These are phyloP conservation scores for Pestalotiopsis sp. DNA, from an alignment of 2,329 filamentous ascomycete species.

Conservation along the genomic window DNA sequence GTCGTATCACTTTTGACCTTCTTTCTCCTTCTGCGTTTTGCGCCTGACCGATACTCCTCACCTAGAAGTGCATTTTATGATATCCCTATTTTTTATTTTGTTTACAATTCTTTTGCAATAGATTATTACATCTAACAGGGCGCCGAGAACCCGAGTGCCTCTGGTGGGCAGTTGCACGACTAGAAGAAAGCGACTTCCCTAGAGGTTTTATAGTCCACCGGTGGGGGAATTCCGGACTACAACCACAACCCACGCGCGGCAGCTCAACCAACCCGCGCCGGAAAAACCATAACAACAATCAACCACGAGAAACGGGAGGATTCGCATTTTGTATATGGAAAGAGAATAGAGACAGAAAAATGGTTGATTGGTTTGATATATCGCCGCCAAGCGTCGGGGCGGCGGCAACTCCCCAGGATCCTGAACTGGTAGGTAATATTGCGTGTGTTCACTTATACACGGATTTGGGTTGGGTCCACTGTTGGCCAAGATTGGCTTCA, in stretches of 20 bases:
- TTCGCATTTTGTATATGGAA: not conserved
- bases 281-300: not conserved
- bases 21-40: not conserved
- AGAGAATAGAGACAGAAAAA: not conserved
- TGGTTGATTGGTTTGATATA: conserved; percentile 2
- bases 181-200: not conserved
- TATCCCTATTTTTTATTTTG: not conserved
- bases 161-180: not conserved
- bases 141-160: not conserved
- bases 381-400: not conserved
- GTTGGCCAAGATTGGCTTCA: not conserved
- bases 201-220: not conserved
- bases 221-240: conserved; percentile 7
- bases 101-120: not conserved
- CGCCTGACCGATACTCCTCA: not conserved
- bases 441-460: not conserved
- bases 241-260: not conserved
- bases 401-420: not conserved
- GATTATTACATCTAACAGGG: not conserved
- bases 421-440: not conserved
- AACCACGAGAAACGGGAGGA: not conserved
- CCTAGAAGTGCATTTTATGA: not conserved
- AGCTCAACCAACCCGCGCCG: not conserved
- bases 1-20: not conserved
- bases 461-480: not conserved